Base-by-base conservation (phyloP, 2,329 filamentous ascomycete species). In the Sarocladiaceae sp. region DNA sequence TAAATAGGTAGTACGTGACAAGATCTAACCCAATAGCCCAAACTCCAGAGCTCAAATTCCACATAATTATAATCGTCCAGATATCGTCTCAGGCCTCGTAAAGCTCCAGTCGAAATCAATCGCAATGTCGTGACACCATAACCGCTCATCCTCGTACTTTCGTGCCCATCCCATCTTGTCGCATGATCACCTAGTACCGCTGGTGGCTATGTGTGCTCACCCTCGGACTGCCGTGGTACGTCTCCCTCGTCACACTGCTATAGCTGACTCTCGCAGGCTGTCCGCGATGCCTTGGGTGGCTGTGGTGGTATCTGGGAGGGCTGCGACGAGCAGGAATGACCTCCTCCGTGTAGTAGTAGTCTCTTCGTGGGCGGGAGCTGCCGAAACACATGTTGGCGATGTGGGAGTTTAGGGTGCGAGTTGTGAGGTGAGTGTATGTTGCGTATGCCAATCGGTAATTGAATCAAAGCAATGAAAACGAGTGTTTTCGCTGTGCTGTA, bases 341-440 rank as follows among this genome's bases (percentile, higher is more conserved):
- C 58, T 80, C 77, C 66, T 80, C 75, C 62, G 73, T 73, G 63
- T 80, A 79, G 69, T 81, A 81, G 68, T 81, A 78, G 44, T 71
- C 71, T 36, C 70, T 72, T 26, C 62, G 65, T 52, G 73, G 71
- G 54, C 71, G 67, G 52, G 66, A 56, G 25, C 10, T 48, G 44
- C 67, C 62, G 69, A 80, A 78, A 61, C 78, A 81, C 78, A 81
- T 80, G 22, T 61, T 73, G 62, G 18, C 20, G 35, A 17, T 37
- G n/a, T n/a, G n/a, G n/a, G n/a, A n/a, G n/a, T n/a, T n/a, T n/a
- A n/a, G n/a, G n/a, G n/a, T n/a, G n/a, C n/a, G n/a, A n/a, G n/a
- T n/a, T n/a, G n/a, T n/a, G n/a, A n/a, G n/a, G n/a, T n/a, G n/a
- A n/a, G n/a, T n/a, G n/a, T n/a, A n/a, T n/a, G 18, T 6, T 37